Evolutionary conservation across 768 basidiomycete species (phyloP), one percentile per base, ranked within the genome.

Genomic region (Sistotremastrum suecicum): DNA sequence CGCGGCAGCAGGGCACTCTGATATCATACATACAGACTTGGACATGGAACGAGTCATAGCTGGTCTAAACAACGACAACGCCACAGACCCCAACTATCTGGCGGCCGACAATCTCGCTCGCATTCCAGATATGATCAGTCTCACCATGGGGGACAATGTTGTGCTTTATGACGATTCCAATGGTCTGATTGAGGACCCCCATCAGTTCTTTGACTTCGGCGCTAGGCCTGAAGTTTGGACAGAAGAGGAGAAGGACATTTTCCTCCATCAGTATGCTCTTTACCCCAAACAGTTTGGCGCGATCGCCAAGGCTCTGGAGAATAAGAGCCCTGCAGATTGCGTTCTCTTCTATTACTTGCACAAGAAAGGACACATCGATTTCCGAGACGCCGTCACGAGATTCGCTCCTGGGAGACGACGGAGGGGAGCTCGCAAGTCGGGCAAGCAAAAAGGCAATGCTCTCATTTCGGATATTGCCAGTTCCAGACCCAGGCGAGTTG

Each of bases 31-130:
- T 3, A 90, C 91, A 11, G 92, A 97, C 62, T 72, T 94, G 47
- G 94, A 97, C 67, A 91, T 95, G 78, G 87, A 95, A 56, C 89
- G 91, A 63, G 90, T 98, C 57, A 84, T 98, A 47, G 88, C 88
- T n/a, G 87, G 82, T 56, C 67, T 95, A 37, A 90, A 88, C 29
- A 84, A 82, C 53, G 89, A 94, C 51, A 91, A 94, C 49, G 77
- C 87, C 32, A 86, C 82, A n/a, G 91, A 98, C 61, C 88, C 92
- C 0, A 83, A 76, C 51, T 76, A 85, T 50, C 77, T 95, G n/a
- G 85, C 89, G 3, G 66, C 78, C 45, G 72, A 76, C 50, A 95
- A 95, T 51, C 73, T 88, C 34, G 92, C 92, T 11, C 74, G 65
- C 42, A 82, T 95, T 34, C 92, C 92, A 1, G 90, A 97, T 58